Base-by-base conservation (phyloP, 2,329 filamentous ascomycete genomes). In the Neofusicoccum sp. region DNA sequence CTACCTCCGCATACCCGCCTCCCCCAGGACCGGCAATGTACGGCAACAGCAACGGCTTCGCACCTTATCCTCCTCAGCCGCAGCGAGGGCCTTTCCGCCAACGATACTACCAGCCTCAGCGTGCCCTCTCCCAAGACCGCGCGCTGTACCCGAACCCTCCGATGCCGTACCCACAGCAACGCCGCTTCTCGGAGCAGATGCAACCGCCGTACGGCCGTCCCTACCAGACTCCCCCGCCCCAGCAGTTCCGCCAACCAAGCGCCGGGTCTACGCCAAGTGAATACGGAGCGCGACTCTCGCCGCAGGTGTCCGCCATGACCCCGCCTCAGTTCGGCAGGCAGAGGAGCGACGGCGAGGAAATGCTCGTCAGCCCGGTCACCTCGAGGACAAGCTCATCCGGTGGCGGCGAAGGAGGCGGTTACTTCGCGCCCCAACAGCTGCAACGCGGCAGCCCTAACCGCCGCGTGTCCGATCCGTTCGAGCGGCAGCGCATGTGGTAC, bases 401-500 rank as follows among this genome's bases (percentile, higher is more conserved):
- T n/a, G 36, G n/a, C 12, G 14, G n/a, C 4, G 28, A 24, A 3
- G 45, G 9, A 6, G 28, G 20, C 6, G 36, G 24, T 7, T 60
- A 47, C 56, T 60, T 31, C 58, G 60, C 16, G 54, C 40, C 40
- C 16, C 62, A 63, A 16, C 54, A 49, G 33, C 41, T 58, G 16
- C 61, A 63, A 40, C 48, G 26, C 56, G 53, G 30, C 45, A 60
- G 31, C 61, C 60, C 44, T 40, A n/a, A n/a, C 31, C 59, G 60
- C 3, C 60, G 38, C 28, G 31, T 28, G 34, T 31, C 43, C 2
- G 36, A 61, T 16, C 58, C 36, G 20, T 63, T 54, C 11, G 48
- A 45, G 33, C 60, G 64, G 49, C 67, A 68, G 61, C 67, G 65
- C 14, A 58, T 51, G 24, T 63, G 63, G 20, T 63, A 65, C 11